These are phyloP conservation scores for Miamiensis avidus DNA, from an alignment of 169 alveolate species.

Conservation along the genomic window DNA sequence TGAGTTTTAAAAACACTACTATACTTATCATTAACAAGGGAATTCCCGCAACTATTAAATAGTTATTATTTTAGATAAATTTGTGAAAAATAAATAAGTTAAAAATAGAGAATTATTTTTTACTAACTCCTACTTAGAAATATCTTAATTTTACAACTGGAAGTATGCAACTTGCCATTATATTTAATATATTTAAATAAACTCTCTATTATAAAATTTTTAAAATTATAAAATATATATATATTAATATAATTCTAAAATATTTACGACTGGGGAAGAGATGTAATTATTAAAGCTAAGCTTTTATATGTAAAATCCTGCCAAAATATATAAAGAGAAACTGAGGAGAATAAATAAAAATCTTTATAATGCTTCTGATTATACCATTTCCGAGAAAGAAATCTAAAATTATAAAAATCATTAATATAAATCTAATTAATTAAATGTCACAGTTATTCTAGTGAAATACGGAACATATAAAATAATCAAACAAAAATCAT, in stretches of 20 bases:
- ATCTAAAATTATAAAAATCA: background rate
- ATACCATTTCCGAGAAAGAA: background rate
- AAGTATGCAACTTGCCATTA: too few relatives aligned
- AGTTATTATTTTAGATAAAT: background rate
- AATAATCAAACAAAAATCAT: background rate
- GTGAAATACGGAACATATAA: too few relatives aligned
- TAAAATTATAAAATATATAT: too few relatives aligned
- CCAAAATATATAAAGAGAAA: background rate
- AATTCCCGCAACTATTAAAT: constrained; percentile 5
- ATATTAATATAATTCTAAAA: too few relatives aligned
- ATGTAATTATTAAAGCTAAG: background rate
- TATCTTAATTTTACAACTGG: too few relatives aligned
- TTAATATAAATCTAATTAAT: too few relatives aligned
- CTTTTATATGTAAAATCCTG: background rate
- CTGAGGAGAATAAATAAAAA: background rate
- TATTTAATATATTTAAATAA: too few relatives aligned
- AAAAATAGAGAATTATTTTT: background rate
- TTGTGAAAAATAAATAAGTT: background rate
- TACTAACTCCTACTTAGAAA: too few relatives aligned
- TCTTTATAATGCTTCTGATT: too few relatives aligned
- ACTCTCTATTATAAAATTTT: too few relatives aligned
- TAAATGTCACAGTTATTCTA: too few relatives aligned
- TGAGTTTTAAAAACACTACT: constrained; percentile 27
- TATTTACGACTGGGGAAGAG: background rate
- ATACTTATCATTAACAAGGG: constrained; percentile 1